A percentile compares a stretch with the other conserved stretches of the same genome.
Conservation (phyloP, 176 grass and related monocot genomes). For the Aegilops longissima region DNA sequence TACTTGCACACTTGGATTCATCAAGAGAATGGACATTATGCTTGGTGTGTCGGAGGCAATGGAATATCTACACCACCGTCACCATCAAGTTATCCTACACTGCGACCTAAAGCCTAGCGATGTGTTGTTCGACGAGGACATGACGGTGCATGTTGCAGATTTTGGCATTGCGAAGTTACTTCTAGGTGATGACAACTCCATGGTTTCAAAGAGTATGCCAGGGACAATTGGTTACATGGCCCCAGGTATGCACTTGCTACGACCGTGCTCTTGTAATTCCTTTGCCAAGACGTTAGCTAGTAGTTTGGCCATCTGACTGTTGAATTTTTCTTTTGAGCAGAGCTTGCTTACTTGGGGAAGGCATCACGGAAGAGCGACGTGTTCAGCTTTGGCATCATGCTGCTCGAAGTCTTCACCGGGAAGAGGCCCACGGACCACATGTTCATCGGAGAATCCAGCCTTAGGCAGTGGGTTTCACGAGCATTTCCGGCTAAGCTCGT, state of each 20-base stretch:
- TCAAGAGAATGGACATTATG: not conserved
- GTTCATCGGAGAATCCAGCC: not conserved
- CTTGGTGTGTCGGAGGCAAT: not conserved
- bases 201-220: not conserved
- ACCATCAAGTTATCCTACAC: not conserved
- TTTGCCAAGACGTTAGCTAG: not conserved
- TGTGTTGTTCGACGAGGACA: not conserved
- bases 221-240: not conserved
- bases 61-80: not conserved
- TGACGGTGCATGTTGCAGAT: not conserved
- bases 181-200: not conserved
- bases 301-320: not conserved
- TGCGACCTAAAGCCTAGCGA: not conserved
- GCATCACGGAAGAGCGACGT: not conserved
- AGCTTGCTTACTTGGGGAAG: not conserved
- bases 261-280: not conserved
- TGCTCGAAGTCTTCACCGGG: not conserved
- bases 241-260: not conserved
- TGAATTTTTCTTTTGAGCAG: not conserved
- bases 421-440: not conserved
- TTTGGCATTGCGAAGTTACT: conserved; percentile 1
- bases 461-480: not conserved
- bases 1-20: not conserved
- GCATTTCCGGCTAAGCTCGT: not conserved
- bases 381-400: not conserved